Conservation (phyloP, 2,329 filamentous ascomycete species). For the Colletotrichum melonis region DNA sequence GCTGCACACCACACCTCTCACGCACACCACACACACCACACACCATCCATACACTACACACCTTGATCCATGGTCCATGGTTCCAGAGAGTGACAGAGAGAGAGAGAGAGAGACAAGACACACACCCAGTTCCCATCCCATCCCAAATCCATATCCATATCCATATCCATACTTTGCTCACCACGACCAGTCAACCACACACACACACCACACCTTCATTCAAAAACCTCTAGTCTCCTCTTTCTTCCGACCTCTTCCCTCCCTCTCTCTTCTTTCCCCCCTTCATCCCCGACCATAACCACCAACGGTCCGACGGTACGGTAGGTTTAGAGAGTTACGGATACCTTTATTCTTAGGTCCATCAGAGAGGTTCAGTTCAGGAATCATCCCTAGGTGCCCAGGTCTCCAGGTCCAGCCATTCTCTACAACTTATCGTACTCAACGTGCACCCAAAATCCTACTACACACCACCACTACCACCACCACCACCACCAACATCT, state of each 20-base stretch:
- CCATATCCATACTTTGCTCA: slow-evolving; percentile 30
- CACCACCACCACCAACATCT: not conserved
- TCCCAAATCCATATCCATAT: slow-evolving; percentile 20
- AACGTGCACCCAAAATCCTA: slow-evolving; percentile 5
- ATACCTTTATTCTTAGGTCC: slow-evolving; percentile 22
- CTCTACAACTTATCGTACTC: slow-evolving; percentile 23
- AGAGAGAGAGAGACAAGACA: too few species aligned
- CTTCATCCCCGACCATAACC: slow-evolving; percentile 42
- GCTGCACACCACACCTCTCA: not conserved
- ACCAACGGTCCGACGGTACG: slow-evolving; percentile 33
- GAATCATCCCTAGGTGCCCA: not conserved
- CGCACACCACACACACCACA: not conserved
- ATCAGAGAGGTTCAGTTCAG: slow-evolving; percentile 13
- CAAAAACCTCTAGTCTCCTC: slow-evolving; percentile 51
- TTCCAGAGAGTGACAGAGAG: too few species aligned
- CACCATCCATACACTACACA: not conserved
- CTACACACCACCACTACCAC: not conserved
- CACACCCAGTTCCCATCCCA: slow-evolving; percentile 5
- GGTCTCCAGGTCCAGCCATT: slow-evolving; percentile 24
- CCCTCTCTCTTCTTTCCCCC: slow-evolving; percentile 42
- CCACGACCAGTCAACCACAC: slow-evolving; percentile 37
- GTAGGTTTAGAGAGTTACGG: slow-evolving; percentile 28
- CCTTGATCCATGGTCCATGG: not conserved
- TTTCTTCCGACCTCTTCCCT: slow-evolving; percentile 27
- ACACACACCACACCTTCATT: slow-evolving; percentile 43